Evolutionary conservation across 306 rosid genomes (phyloP).

Genomic region (Prunus armeniaca): DNA sequence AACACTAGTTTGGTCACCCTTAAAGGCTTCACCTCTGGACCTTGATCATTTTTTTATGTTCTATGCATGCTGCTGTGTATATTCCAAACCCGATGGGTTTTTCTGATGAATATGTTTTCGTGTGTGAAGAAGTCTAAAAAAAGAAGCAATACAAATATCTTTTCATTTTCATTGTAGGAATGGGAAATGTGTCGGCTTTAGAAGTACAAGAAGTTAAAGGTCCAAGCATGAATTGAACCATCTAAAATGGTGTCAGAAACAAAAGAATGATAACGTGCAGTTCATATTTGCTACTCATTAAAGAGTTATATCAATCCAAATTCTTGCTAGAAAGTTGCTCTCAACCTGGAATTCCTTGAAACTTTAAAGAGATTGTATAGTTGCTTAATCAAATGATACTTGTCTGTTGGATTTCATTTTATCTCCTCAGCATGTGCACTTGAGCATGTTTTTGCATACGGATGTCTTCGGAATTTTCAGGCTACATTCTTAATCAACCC

Average conservation of each 20-base stretch:
- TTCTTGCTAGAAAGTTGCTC: not conserved
- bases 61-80: too few relatives aligned
- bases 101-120: too few relatives aligned
- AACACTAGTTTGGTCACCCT: too few relatives aligned
- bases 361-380: not conserved
- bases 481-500: conserved; percentile 13
- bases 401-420: not conserved
- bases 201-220: too few relatives aligned
- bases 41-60: too few relatives aligned
- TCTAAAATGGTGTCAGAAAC: not conserved
- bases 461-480: not conserved
- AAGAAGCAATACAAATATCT: too few relatives aligned
- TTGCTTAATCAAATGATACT: not conserved
- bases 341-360: not conserved
- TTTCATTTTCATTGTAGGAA: too few relatives aligned
- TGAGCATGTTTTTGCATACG: not conserved
- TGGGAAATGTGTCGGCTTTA: too few relatives aligned
- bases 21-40: too few relatives aligned
- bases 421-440: not conserved
- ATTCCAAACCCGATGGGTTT: too few relatives aligned
- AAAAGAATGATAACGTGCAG: not conserved
- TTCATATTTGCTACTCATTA: not conserved
- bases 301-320: not conserved
- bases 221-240: not conserved
- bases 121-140: too few relatives aligned